phyloP scores from a whole-genome alignment of 2,329 filamentous ascomycete genomes.

The Nigrospora osmanthi region DNA sequence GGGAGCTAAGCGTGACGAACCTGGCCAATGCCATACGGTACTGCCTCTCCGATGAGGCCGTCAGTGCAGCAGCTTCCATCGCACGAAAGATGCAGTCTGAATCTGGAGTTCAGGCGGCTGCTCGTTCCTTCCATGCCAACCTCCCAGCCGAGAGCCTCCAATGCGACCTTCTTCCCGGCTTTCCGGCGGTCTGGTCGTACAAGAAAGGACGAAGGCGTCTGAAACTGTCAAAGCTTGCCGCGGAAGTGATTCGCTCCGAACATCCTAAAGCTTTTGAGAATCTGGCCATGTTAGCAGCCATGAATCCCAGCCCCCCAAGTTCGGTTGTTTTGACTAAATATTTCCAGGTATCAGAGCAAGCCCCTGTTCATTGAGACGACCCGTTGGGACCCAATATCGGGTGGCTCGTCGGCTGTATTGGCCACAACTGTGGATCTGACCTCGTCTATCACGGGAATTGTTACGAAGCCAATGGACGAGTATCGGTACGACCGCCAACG shows the following conservation, averaged over 20 bases:
- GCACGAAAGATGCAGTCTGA: constrained; percentile 25
- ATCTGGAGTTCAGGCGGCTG: constrained; percentile 26
- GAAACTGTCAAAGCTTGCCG: constrained; percentile 42
- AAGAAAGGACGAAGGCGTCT: constrained; percentile 23
- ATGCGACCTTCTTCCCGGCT: constrained; percentile 29
- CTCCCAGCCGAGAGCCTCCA: constrained; percentile 21
- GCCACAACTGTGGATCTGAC: not conserved
- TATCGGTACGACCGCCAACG: constrained; percentile 6
- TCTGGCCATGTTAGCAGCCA: too few species aligned
- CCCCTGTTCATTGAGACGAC: constrained; percentile 22
- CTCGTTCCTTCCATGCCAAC: constrained; percentile 27
- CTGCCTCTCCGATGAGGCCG: constrained; percentile 20
- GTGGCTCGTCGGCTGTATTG: constrained; percentile 9
- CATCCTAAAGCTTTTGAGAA: constrained; percentile 40
- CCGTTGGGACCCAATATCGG: constrained; percentile 26
- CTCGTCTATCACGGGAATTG: not conserved
- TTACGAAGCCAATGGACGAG: constrained; percentile 16
- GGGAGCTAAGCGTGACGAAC: constrained; percentile 20
- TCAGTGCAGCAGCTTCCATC: constrained; percentile 21
- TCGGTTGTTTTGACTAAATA: constrained; percentile 29
- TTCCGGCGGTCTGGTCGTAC: constrained; percentile 28
- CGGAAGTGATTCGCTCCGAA: too few species aligned
- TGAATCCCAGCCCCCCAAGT: constrained; percentile 34
- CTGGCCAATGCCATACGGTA: constrained; percentile 25
- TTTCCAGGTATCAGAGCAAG: constrained; percentile 35